These are phyloP conservation scores for Saxophila tyrrhenica DNA, from an alignment of 495 filamentous ascomycete genomes.

Conservation along the genomic window DNA sequence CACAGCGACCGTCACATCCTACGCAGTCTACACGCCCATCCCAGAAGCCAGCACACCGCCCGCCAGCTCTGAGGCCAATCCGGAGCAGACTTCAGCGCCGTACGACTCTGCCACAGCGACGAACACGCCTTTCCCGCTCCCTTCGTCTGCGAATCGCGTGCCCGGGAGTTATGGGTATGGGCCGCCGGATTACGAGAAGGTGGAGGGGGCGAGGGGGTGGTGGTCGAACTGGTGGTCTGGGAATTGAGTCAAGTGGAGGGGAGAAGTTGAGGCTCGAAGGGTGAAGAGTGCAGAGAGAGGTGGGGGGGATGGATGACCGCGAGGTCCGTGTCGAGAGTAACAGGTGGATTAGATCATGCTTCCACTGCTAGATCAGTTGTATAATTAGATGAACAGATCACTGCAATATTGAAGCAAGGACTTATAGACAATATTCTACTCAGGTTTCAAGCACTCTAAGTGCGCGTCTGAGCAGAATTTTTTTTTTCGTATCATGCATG, in stretches of 20 bases:
- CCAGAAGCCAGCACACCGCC: not conserved
- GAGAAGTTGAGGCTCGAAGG: not conserved
- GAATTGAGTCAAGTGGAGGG: not conserved
- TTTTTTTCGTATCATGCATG: too few relatives aligned
- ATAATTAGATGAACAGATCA: not conserved
- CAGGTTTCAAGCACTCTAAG: too few relatives aligned
- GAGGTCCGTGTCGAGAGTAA: not conserved
- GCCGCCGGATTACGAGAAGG: not conserved
- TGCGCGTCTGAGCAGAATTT: too few relatives aligned
- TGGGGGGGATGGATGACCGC: not conserved
- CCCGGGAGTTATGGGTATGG: not conserved
- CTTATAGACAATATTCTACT: too few relatives aligned
- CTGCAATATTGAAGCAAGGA: too few relatives aligned
- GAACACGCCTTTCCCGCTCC: not conserved
- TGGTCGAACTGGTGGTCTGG: not conserved
- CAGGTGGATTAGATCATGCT: not conserved
- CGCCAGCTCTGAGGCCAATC: not conserved
- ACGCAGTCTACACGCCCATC: not conserved
- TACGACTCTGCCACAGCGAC: too few relatives aligned
- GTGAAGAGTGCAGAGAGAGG: not conserved
- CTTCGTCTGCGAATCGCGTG: not conserved
- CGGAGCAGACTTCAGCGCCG: not conserved
- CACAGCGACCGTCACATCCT: not conserved
- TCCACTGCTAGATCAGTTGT: not conserved
- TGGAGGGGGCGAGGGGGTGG: not conserved